These are phyloP conservation scores for Vitellaria paradoxa DNA, from an alignment of 179 eudicot genomes.

Conservation along the genomic window DNA sequence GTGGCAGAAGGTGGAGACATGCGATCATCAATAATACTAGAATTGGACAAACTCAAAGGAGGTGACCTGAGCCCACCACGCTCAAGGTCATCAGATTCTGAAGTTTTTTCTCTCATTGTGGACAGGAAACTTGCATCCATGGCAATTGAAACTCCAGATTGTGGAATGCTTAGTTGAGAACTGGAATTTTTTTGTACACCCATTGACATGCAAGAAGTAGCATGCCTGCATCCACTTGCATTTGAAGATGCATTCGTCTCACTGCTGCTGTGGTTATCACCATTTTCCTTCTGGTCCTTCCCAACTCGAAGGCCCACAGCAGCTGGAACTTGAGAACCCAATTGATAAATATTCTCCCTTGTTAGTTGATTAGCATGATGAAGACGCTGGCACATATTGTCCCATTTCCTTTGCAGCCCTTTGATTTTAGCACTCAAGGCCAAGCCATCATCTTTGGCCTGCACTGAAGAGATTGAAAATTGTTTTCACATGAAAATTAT, in stretches of 20 bases:
- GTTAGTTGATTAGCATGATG: constrained; percentile 36
- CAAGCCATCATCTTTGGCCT: constrained; percentile 69
- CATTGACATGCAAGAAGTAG: constrained; percentile 22
- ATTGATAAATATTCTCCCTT: constrained; percentile 17
- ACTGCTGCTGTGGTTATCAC: constrained; percentile 8
- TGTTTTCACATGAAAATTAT: constrained; percentile 20
- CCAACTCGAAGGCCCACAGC: constrained; percentile 38
- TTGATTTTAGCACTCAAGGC: constrained; percentile 40
- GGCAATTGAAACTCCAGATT: constrained; percentile 17
- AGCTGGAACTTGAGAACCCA: constrained; percentile 34
- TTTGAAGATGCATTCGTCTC: constrained; percentile 28
- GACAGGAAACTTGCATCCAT: constrained; percentile 27
- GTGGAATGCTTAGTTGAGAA: constrained; percentile 24
- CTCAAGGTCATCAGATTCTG: constrained; percentile 22
- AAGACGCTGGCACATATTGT: constrained; percentile 48
- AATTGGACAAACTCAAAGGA: constrained; percentile 22
- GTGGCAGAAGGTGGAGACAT: constrained; percentile 37
- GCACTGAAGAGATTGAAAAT: constrained; percentile 53
- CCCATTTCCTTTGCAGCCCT: constrained; percentile 73
- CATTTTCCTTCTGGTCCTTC: constrained; percentile 32
- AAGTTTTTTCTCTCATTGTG: constrained; percentile 23
- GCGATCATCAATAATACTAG: constrained; percentile 28
- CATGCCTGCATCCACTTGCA: constrained; percentile 17
- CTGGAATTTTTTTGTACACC: constrained; percentile 31
- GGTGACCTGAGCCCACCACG: constrained; percentile 22